Base-by-base conservation (phyloP, 106 monocot genomes). In the Vanilla planifolia region DNA sequence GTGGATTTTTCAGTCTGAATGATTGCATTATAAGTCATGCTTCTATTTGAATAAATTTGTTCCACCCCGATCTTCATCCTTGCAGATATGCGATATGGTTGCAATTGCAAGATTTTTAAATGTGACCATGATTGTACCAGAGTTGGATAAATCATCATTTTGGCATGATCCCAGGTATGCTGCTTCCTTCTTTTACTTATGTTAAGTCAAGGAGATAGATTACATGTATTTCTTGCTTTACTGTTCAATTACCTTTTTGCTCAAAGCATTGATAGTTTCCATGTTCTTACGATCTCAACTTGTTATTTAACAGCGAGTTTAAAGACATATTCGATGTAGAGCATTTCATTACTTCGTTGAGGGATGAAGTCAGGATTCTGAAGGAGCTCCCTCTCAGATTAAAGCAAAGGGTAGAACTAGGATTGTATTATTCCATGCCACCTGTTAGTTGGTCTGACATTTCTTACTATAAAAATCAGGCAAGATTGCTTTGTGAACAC, bases 41-140 rank as follows among this genome's bases (percentile, higher is more conserved):
- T 7, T 57, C 3, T 10, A 1, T 20, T 2, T 53, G 41, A 16
- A 14, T 44, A 32, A 23, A 25, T 25, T 25, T 16, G 6, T 62
- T 42, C 50, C 27, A 44, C 39, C 40, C 39, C 9, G 43, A 15
- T 23, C 2, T 45, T 39, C 4, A 30, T 60, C 24, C 10, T 52
- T 61, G 68, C 79, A 96, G 95, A 96, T 90, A 48, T 96, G 95
- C 59, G 95, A 96, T 61, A 96, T 96, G 95, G 95, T 96, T 61
- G 79, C 86, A 11, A 84, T 90, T 66, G 86, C 90, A 46, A 79
- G 86, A 55, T 80, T 74, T 71, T 75, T 96, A 71, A 96, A 96
- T 74, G 89, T 87, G 59, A 96, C 95, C 15, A 69, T 96, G n/a
- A 80, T 96, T 28, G 90, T 96, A 26, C 95, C 95, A n/a, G 95